Base-by-base conservation (phyloP, 768 basidiomycete species). In the Lactifluus pinguis region DNA sequence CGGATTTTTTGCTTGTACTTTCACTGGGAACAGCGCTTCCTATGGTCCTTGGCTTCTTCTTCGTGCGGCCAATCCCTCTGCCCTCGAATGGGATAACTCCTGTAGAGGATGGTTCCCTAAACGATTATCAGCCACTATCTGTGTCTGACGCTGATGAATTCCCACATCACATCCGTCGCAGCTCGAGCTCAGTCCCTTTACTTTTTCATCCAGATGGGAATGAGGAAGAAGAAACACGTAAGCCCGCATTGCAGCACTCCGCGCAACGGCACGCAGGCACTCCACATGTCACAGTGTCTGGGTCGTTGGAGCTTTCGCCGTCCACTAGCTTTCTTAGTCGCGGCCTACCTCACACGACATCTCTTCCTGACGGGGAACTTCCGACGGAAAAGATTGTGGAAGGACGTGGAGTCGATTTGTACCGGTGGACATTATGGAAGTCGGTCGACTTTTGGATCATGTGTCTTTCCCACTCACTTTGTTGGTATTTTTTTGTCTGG, bases 11-110 rank as follows among this genome's bases (percentile, higher is more conserved):
- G 1, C 77, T 87, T 0, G 72, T 92, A 4, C 81, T 97, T 6
- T 81, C 86, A 0, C 63, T 92, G 2, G 93, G 93, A 2, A 93
- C 92, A 0, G 77, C 89, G 0, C 66, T 85, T 2, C 89, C 90
- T 0, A 88, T 93, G 84, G 69, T 92, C 38, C 65, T 90, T n/a
- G 92, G 90, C 2, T 79, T 83, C 56, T 81, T 92, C 69, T 73
- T 86, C 55, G 77, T 95, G 36, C 80, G 82, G n/a, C 79, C 82
- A 6, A 78, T 95, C 9, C 86, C 89, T 6, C 75, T 84, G 0
- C 77, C 80, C 8, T 69, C 74, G 1, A 66, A 73, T 17, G 76
- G 74, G 4, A 8, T 54, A 4, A 57, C 59, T 34, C 29, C 57
- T 41, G 9, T 67, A 21, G 73, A 73, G 41, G 61, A 58, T 25